Conservation (phyloP, 495 filamentous ascomycete genomes). For the Neohortaea acidophila region DNA sequence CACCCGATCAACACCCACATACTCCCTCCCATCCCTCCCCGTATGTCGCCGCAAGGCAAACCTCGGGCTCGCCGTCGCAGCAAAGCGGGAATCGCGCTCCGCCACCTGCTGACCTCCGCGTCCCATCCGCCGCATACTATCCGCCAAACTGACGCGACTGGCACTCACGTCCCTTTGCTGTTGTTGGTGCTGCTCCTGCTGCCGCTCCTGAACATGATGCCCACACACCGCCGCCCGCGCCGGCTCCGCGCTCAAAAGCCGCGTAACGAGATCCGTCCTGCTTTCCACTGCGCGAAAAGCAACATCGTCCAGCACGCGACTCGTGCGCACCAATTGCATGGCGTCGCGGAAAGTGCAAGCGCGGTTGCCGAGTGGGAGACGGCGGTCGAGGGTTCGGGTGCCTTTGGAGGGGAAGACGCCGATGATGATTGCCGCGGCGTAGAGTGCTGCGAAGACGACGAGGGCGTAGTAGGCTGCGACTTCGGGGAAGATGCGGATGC, state of each 20-base stretch:
- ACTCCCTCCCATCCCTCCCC: constrained; percentile 47
- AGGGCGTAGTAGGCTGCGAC: constrained; percentile 52
- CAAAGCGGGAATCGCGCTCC: constrained; percentile 5
- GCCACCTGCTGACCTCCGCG: constrained; percentile 22
- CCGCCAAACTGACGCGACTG: constrained; percentile 8
- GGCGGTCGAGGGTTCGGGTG: constrained; percentile 33
- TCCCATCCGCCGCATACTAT: constrained; percentile 24
- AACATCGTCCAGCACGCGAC: constrained; percentile 50
- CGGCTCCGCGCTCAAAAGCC: constrained; percentile 32
- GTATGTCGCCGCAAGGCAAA: constrained; percentile 50
- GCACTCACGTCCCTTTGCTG: constrained; percentile 1
- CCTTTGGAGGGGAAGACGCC: constrained; percentile 27
- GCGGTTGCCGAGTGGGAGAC: constrained; percentile 35
- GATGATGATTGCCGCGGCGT: constrained; percentile 33
- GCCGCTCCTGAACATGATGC: neutral
- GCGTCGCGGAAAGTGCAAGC: constrained; percentile 57
- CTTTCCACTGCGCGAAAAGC: constrained; percentile 45
- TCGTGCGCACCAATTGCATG: constrained; percentile 58
- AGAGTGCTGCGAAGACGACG: constrained; percentile 49
- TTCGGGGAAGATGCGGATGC: constrained; percentile 52
- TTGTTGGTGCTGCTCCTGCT: neutral
- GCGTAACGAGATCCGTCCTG: constrained; percentile 47
- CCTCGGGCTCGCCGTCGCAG: constrained; percentile 20
- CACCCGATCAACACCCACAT: constrained; percentile 51
- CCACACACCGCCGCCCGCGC: neutral